Evolutionary conservation across 352 stramenopile species (phyloP), one percentile per base, ranked within the genome.

Genomic region (Globisporangium nagaii): DNA sequence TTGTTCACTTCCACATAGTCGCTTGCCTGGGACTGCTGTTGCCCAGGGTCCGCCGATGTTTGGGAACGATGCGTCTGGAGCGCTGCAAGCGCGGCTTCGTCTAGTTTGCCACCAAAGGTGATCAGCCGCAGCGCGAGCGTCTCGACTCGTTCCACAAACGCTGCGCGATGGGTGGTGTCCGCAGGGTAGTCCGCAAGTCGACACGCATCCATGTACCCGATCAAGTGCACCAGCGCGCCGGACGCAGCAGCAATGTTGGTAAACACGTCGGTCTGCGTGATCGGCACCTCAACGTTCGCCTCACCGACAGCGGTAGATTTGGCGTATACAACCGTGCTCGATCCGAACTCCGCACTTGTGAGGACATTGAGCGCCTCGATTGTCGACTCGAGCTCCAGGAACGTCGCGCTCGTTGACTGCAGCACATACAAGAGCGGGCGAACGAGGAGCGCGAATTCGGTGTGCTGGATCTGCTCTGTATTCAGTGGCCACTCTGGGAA

Each of bases 181-280:
- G 28, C 36, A 1, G 60, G 54, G 35, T 43, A 65, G 20, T 57
- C 56, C 4, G 40, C 43, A 1, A 75, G 43, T 0, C 75, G 74
- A 19, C 66, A 60, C 9, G 51, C 20, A 28, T 88, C 75, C 11
- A 73, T 65, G 17, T 76, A 74, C 10, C 75, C 54, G 4, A 86
- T 13, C 4, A 88, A 43, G 1, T 70, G 42, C 15, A 84, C 75
- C 1, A 88, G 50, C 9, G 42, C 53, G 9, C 73, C 75, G n/a
- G 56, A 56, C 8, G 42, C 53, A 4, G 83, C 17, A 0, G 63
- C 68, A 15, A 45, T 54, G 53, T 84, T 86, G 37, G 79, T 32
- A 19, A 85, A 82, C 8, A 66, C 48, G 19, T 84, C 65, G 1
- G 50, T 64, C 35, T 83, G 41, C 1, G 41, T 50, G 19, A 63